These are phyloP conservation scores for Fistulina hepatica DNA, from an alignment of 1,284 basidiomycete species.

Conservation along the genomic window DNA sequence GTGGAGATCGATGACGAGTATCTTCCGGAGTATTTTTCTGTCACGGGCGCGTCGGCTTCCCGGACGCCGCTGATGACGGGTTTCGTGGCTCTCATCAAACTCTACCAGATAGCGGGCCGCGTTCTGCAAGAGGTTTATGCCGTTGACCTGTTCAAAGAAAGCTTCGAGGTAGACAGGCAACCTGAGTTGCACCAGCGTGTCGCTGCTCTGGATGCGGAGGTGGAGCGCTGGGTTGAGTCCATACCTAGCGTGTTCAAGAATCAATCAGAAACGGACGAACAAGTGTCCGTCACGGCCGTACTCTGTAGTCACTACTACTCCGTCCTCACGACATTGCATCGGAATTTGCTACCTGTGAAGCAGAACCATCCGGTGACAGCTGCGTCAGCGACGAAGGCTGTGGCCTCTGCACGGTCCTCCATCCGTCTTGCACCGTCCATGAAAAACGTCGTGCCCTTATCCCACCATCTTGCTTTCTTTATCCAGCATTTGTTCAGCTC, in stretches of 20 bases:
- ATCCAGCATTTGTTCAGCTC: slow-evolving; percentile 88
- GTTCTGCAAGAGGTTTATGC: slow-evolving; percentile 77
- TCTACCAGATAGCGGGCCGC: slow-evolving; percentile 75
- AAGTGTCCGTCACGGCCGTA: slow-evolving; percentile 80
- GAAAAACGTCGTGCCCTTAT: slow-evolving; percentile 74
- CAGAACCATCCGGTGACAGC: slow-evolving; percentile 49
- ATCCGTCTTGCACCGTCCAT: slow-evolving; percentile 80
- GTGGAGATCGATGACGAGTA: slow-evolving; percentile 72
- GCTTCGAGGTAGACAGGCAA: slow-evolving; percentile 62
- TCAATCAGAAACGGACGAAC: slow-evolving; percentile 56
- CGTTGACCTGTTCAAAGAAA: slow-evolving; percentile 62
- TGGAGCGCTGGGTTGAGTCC: slow-evolving; percentile 74
- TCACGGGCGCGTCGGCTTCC: neutral
- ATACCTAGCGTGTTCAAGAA: slow-evolving; percentile 66
- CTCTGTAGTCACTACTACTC: slow-evolving; percentile 86
- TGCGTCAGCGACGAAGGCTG: slow-evolving; percentile 65
- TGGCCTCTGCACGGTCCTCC: slow-evolving; percentile 68
- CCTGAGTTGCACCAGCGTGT: slow-evolving; percentile 64
- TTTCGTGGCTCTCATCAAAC: slow-evolving; percentile 58
- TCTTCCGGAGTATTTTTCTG: slow-evolving; percentile 43
- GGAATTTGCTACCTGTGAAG: slow-evolving; percentile 73
- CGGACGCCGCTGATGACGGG: slow-evolving; percentile 64
- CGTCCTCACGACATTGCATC: slow-evolving; percentile 78
- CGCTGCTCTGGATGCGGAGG: slow-evolving; percentile 63
- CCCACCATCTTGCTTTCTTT: slow-evolving; percentile 84